Base-by-base conservation (phyloP, 495 filamentous ascomycete species). In the Sordaria brevicollis region DNA sequence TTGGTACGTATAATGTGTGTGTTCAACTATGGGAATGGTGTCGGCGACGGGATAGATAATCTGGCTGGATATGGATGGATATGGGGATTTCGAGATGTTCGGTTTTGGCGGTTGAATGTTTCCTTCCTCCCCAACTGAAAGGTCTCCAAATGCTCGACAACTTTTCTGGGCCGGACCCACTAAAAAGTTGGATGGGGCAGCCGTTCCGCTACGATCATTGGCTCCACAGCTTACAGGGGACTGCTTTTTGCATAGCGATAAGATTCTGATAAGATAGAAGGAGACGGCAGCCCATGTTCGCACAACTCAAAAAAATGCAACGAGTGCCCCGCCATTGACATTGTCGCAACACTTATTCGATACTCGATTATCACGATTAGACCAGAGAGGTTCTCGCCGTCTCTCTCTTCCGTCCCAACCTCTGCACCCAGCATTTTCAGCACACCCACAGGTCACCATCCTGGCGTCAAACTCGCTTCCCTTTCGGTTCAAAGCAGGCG, bases 401-500 rank as follows among this genome's bases (percentile, higher is more conserved):
- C 74, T 71, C 74, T 71, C 68, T 71, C 69, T 67, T 69, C 54
- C n/a, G n/a, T 69, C 65, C 33, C 15, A 36, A 67, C n/a, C 25
- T n/a, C n/a, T n/a, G n/a, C n/a, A n/a, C 19, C 49, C 36, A 31
- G 35, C 9, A 19, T 21, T 17, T 25, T 36, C n/a, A 68, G 29
- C 38, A 39, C 21, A 29, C 21, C 31, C 5, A 33, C 41, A 65
- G 33, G 67, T 35, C 11, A 29, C 15, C 38, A 70, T 17, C 19
- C 25, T 38, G 36, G 54, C 37, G 8, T 35, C 49, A 29, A 69
- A 25, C 19, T 62, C 92, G 70, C 83, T 96, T 78, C 92, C 93
- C 3, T 96, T 91, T 75, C 85, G 93, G 77, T 96, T 96, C 81
- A 96, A 94, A 85, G 88, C 88, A 71, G 91, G 91, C 79, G 89